Conservation (phyloP, 768 basidiomycete species). For the Boletus rubroflammeus region DNA sequence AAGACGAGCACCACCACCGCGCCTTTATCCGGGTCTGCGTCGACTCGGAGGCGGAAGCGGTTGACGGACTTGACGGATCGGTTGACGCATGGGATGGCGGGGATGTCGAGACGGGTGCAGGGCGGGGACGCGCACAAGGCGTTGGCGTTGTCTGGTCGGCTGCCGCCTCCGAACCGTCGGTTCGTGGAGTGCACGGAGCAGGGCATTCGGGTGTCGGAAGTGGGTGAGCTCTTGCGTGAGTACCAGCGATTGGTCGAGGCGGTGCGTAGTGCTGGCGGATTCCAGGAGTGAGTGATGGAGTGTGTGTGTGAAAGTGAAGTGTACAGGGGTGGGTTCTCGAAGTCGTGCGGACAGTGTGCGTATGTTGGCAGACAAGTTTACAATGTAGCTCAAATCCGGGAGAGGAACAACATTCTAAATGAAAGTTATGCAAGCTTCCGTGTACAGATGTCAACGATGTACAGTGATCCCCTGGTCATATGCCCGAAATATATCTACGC, state of each 20-base stretch:
- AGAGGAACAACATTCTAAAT: background rate
- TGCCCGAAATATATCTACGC: constrained; percentile 6
- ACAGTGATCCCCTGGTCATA: background rate
- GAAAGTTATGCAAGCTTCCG: background rate
- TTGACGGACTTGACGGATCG: constrained; percentile 58
- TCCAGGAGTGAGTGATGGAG: constrained; percentile 19
- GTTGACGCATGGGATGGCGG: constrained; percentile 68
- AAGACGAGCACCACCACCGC: background rate
- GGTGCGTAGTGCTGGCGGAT: constrained; percentile 51
- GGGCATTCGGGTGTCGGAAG: constrained; percentile 79
- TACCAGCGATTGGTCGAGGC: constrained; percentile 77
- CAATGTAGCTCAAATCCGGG: too few relatives aligned
- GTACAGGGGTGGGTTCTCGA: background rate
- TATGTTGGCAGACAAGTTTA: background rate
- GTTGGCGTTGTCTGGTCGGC: constrained; percentile 35
- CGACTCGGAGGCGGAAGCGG: constrained; percentile 52
- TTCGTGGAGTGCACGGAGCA: constrained; percentile 72
- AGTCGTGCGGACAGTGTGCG: too few relatives aligned
- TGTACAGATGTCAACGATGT: background rate
- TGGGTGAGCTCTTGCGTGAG: constrained; percentile 74
- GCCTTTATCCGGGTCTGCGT: background rate
- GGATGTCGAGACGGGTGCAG: constrained; percentile 42
- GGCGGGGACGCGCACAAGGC: constrained; percentile 34
- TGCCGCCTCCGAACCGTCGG: constrained; percentile 61
- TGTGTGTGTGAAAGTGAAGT: too few relatives aligned